Conservation (phyloP, 352 stramenopile genomes). For the Phytophthora foliorum region DNA sequence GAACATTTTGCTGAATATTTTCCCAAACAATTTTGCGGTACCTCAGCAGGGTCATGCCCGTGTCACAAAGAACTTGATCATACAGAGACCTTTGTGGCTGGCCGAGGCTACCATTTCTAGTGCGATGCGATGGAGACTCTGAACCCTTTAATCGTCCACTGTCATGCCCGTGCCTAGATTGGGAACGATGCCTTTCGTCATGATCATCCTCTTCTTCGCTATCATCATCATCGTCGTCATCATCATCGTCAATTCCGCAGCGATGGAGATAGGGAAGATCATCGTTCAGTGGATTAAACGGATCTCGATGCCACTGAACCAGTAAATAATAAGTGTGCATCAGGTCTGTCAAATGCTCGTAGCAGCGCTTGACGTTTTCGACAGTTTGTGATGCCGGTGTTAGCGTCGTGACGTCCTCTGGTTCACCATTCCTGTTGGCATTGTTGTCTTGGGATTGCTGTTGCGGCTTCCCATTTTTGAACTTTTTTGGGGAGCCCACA, state of each 20-base stretch:
- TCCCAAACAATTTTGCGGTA: slow-evolving; percentile 91
- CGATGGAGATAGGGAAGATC: slow-evolving; percentile 79
- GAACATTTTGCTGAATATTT: slow-evolving; percentile 84
- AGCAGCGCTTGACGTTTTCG: slow-evolving; percentile 67
- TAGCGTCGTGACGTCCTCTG: slow-evolving; percentile 10
- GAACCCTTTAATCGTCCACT: slow-evolving; percentile 19
- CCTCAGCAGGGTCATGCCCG: slow-evolving; percentile 78
- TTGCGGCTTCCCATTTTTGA: slow-evolving; percentile 24
- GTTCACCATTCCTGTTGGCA: slow-evolving; percentile 28
- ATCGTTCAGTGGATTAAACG: slow-evolving; percentile 85
- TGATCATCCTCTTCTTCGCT: slow-evolving; percentile 62
- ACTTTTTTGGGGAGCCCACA: slow-evolving; percentile 51
- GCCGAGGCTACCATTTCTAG: slow-evolving; percentile 45
- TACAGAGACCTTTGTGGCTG: slow-evolving; percentile 59
- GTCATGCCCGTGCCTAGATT: slow-evolving; percentile 21
- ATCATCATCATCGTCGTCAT: slow-evolving; percentile 81
- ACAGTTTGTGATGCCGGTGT: slow-evolving; percentile 52
- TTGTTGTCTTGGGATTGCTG: slow-evolving; percentile 25
- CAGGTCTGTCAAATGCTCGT: slow-evolving; percentile 79
- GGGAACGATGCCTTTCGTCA: slow-evolving; percentile 41
- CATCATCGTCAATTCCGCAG: slow-evolving; percentile 83
- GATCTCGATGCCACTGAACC: slow-evolving; percentile 90
- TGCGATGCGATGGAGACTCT: slow-evolving; percentile 40
- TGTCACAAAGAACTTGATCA: slow-evolving; percentile 78
- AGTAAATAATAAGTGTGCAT: slow-evolving; percentile 93